Conservation (phyloP, 2,329 filamentous ascomycete genomes). For the Penicillium sp. region DNA sequence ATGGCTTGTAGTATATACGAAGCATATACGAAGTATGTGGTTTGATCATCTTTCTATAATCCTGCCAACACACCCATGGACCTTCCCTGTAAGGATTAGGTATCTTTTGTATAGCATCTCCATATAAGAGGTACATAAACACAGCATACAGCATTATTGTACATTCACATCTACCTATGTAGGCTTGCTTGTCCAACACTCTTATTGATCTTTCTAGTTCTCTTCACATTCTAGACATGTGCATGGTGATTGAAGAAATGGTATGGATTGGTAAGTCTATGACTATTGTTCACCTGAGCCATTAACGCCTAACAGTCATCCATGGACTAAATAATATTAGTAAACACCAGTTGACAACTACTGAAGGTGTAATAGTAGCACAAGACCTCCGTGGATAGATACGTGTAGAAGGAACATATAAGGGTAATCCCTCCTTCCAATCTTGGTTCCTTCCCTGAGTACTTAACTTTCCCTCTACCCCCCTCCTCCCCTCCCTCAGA, state of each 20-base stretch:
- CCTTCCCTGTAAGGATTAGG: neutral
- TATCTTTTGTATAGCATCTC: neutral
- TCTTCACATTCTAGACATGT: neutral
- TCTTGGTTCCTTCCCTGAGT: neutral
- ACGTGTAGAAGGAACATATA: neutral
- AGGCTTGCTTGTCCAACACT: neutral
- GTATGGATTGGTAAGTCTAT: no score
- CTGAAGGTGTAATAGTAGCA: neutral
- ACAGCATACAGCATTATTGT: neutral
- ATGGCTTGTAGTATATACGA: neutral
- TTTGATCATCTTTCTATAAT: no score
- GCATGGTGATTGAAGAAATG: no score
- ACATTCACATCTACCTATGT: neutral
- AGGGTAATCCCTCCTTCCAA: neutral
- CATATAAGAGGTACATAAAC: neutral
- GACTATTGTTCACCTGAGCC: no score
- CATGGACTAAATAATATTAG: no score
- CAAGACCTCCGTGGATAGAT: neutral
- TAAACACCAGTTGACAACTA: no score
- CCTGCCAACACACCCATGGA: no score
- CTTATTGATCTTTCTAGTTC: neutral
- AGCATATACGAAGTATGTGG: neutral
- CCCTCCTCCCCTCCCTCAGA: no score
- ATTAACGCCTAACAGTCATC: no score
- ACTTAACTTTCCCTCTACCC: neutral